Evolutionary conservation across 164 flowering plant genomes (phyloP), one percentile per base, ranked within the genome.

Genomic region (Sedum album): DNA sequence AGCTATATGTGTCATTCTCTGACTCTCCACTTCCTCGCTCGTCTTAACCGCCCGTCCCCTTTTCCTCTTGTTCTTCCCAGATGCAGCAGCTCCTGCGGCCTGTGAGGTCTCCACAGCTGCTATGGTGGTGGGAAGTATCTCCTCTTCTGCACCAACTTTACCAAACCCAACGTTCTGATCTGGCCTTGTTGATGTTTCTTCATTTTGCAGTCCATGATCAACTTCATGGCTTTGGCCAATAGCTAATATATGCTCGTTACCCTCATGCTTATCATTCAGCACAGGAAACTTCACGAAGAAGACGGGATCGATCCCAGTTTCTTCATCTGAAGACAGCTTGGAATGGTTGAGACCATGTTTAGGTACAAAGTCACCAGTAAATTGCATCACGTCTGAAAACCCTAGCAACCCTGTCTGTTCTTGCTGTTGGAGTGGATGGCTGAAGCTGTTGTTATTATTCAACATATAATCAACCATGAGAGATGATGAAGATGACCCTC

Each of bases 1-100:
- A 0, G 99, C 99, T 6, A 94, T 94, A 62, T 94, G 97, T 66
- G 97, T 94, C 97, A 94, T 94, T 44, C 97, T 68, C 75, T 94
- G 99, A 86, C 95, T 94, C 76, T 94, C 99, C 1, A 88, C 96
- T 76, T 91, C 99, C 73, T 94, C 96, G 39, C 60, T 88, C 0
- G 90, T 91, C 84, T 94, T 94, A 49, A 76, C 36, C 21, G 78
- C 79, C 70, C 95, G 85, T 6, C 90, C 82, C 73, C 99, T 84
- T 73, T 91, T 91, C 48, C 91, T 76, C 76, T 88, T 80, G 73
- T 73, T 85, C 74, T 86, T 87, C 18, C 25, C 68, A 21, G 78
- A 84, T 0, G 68, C 42, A 10, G 68, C 42, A 10, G 23, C 36
- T 4, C 69, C 61, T 9, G 65, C 53, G 30, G 41, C 39, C 6